Evolutionary conservation across 768 basidiomycete species (phyloP).

Genomic region (Leccinum ochraceum): DNA sequence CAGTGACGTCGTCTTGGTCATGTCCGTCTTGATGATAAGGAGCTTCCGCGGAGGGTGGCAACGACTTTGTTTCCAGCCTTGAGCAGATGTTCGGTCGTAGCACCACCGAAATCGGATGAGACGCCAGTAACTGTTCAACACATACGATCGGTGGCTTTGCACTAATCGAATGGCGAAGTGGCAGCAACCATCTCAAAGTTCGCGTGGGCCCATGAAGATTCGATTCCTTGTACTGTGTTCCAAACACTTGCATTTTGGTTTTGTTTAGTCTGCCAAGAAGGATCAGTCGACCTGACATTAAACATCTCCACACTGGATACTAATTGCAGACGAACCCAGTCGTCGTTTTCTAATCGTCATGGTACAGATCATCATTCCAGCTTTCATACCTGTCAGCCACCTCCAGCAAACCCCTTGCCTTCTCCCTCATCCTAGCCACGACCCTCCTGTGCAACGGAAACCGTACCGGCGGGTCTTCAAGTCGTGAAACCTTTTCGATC

Average conservation of each 20-base stretch:
- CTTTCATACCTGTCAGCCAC: constrained; percentile 15
- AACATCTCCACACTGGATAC: neutral
- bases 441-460: constrained; percentile 14
- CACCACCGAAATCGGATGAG: constrained; percentile 39
- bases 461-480: constrained; percentile 21
- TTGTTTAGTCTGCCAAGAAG: neutral
- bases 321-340: constrained; percentile 17
- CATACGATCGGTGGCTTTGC: neutral
- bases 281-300: neutral
- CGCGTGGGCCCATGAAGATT: too few relatives aligned
- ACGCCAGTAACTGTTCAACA: constrained; percentile 18
- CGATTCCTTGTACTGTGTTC: too few relatives aligned
- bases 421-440: constrained; percentile 13
- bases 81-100: constrained; percentile 29
- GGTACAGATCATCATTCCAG: constrained; percentile 21
- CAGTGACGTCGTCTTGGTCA: constrained; percentile 26
- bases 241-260: neutral
- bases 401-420: constrained; percentile 14
- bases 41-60: constrained; percentile 45
- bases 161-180: too few relatives aligned
- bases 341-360: neutral
- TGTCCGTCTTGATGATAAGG: constrained; percentile 35
- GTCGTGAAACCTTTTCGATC: constrained; percentile 15
- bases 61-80: constrained; percentile 38
- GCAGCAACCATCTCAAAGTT: too few relatives aligned